Percentiles rank a stretch among this genome's conserved stretches.
These are phyloP conservation scores for Paramecium caudatum DNA, from an alignment of 73 alveolate species.

Conservation along the genomic window DNA sequence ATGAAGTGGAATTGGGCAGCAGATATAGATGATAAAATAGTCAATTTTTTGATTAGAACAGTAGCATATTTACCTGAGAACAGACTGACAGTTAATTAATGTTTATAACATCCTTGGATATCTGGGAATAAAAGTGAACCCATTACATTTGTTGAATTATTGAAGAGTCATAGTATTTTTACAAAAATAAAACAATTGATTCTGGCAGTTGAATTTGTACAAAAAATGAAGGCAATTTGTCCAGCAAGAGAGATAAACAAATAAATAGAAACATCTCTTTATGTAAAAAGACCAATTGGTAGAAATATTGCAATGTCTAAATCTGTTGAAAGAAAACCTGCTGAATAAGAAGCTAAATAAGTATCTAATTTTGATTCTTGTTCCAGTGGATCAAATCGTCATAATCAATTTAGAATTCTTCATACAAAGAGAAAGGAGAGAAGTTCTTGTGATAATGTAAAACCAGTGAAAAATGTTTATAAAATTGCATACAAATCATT, in stretches of 20 bases:
- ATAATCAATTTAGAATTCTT: neutral
- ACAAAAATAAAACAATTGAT: neutral
- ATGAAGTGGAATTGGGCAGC: neutral
- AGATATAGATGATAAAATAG: neutral
- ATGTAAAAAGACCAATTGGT: no score
- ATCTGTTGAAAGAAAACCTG: no score
- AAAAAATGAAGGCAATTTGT: neutral
- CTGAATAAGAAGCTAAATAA: neutral
- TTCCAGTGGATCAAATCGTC: neutral
- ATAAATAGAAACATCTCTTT: no score
- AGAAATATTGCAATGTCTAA: no score
- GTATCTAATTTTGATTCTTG: slow-evolving; percentile 3
- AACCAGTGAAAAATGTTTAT: neutral
- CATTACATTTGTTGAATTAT: neutral
- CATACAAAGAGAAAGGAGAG: neutral
- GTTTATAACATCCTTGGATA: slow-evolving; percentile 59
- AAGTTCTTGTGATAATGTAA: slow-evolving; percentile 22
- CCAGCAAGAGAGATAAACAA: no score
- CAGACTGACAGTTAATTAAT: neutral
- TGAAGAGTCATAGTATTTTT: neutral
- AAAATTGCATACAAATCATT: neutral
- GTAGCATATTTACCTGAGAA: slow-evolving; percentile 19
- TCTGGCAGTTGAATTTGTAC: neutral
- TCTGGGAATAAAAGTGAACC: neutral
- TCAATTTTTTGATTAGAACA: neutral